Evolutionary conservation across 257 asterid genomes (phyloP).

Genomic region (Primulina eburnea): DNA sequence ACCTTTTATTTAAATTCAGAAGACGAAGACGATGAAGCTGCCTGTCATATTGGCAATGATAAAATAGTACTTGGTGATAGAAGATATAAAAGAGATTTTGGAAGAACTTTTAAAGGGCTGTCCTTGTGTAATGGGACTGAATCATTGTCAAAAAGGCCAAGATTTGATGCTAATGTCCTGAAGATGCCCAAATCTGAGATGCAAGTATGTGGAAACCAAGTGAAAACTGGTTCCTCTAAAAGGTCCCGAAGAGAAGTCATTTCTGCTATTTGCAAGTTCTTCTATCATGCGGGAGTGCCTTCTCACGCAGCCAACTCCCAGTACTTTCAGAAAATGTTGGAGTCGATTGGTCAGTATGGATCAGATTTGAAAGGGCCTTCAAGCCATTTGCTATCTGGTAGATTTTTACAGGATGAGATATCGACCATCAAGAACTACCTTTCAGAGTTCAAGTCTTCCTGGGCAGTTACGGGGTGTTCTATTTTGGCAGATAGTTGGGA

Average conservation of each 20-base stretch:
- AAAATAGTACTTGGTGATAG: conserved; percentile 49
- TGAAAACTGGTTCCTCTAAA: conserved; percentile 50
- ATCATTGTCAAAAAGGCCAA: conserved; percentile 48
- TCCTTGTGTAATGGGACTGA: conserved; percentile 46
- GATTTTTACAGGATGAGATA: conserved; percentile 73
- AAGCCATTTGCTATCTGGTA: conserved; percentile 62
- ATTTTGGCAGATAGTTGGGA: conserved; percentile 82
- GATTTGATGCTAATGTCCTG: conserved; percentile 46
- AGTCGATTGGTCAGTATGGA: conserved; percentile 72
- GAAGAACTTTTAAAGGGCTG: conserved; percentile 50
- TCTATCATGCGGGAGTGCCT: conserved; percentile 89
- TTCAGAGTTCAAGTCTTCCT: conserved; percentile 74
- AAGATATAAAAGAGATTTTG: conserved; percentile 50
- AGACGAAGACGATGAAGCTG: conserved; percentile 62
- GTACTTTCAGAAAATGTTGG: conserved; percentile 81
- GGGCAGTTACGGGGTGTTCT: conserved; percentile 91
- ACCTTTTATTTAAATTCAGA: conserved; percentile 58
- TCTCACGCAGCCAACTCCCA: conserved; percentile 80
- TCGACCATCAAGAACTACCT: conserved; percentile 58
- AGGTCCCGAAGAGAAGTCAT: conserved; percentile 71
- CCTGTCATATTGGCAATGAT: conserved; percentile 43
- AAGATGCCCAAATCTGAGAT: conserved; percentile 45
- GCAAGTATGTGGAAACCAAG: conserved; percentile 44
- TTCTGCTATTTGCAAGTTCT: conserved; percentile 83
- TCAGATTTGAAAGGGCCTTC: conserved; percentile 63